Evolutionary conservation across 2,329 filamentous ascomycete genomes (phyloP), one percentile per base, ranked within the genome.

Genomic region (Neonectria magnoliae): DNA sequence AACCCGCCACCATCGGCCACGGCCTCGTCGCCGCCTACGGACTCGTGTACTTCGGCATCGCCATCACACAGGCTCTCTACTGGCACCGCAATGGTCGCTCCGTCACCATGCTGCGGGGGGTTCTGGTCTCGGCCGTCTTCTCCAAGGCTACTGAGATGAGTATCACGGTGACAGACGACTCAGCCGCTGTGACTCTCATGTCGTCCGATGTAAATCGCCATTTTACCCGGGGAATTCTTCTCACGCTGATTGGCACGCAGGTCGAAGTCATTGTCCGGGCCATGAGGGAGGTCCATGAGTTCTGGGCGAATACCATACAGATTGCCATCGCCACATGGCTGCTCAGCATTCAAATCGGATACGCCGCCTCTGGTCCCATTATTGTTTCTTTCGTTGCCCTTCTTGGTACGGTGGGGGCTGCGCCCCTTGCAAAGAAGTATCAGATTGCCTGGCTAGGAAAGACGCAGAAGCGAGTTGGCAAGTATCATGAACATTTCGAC

Each of bases 161-260:
- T 6, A 71, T 73, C 14, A 71, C 73, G 5, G 64, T 66, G 18
- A 64, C 71, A 8, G 75, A 77, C 18, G 74, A 79, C 58, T 73
- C 76, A 6, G 76, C 78, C 5, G 73, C 80, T 1, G 71, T 81
- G 16, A 82, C 80, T 2, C 74, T 82, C 51, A 82, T 82, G 79
- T 81, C 79, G 54, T 76, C 79, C 13, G 80, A 81, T 75, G 76
- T 74, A 71, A 70, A 73, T 54, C 10, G 4, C 7, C 22, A 13
- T 51, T 11, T 2, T 9, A 5, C 10, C n/a, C 48, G 16, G 25
- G 8, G 7, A 6, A 6, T 5, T 27, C 4, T n/a, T 5, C 2
- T 25, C n/a, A 18, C 16, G 4, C 20, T 2, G 2, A 29, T 56
- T 62, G 31, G 65, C 22, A 25, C 2, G 11, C 13, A 79, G 77